Evolutionary conservation across 2,329 filamentous ascomycete genomes (phyloP).

Genomic region (Colletotrichum sansevieriae): DNA sequence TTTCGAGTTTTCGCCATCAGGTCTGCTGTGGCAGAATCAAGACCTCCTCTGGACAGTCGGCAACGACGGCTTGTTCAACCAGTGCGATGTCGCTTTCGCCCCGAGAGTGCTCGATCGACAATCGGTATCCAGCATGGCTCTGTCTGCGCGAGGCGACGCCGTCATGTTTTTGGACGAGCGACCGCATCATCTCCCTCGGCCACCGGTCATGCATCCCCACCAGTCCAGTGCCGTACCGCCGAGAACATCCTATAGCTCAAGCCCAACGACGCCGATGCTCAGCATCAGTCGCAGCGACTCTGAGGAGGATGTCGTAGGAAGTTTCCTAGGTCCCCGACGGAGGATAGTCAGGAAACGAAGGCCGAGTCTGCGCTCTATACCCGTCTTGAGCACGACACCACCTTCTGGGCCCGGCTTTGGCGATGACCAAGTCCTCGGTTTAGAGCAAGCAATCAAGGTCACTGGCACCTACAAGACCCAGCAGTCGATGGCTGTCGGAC

Average conservation of each 20-base stretch:
- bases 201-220: conserved; percentile 52
- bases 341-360: conserved; percentile 57
- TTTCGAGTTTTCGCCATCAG: conserved; percentile 69
- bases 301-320: conserved; percentile 73
- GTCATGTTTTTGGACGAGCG: conserved; percentile 74
- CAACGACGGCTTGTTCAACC: conserved; percentile 71
- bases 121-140: conserved; percentile 71
- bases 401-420: conserved; percentile 58
- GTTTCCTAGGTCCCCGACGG: conserved; percentile 66
- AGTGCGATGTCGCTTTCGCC: conserved; percentile 75
- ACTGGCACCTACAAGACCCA: conserved; percentile 70
- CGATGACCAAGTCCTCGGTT: conserved; percentile 61
- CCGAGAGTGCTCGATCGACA: conserved; percentile 73
- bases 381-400: conserved; percentile 65
- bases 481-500: conserved; percentile 74
- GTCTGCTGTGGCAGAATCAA: conserved; percentile 73
- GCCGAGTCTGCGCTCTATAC: conserved; percentile 50
- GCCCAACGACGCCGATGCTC: conserved; percentile 62
- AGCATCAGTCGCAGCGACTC: conserved; percentile 73
- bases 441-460: conserved; percentile 70
- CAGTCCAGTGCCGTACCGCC: conserved; percentile 49
- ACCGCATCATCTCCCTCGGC: conserved; percentile 59
- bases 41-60: conserved; percentile 77
- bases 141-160: conserved; percentile 70
- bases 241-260: conserved; percentile 62